phyloP scores from a whole-genome alignment of 176 grass and related monocot species.

The Zoysia japonica region DNA sequence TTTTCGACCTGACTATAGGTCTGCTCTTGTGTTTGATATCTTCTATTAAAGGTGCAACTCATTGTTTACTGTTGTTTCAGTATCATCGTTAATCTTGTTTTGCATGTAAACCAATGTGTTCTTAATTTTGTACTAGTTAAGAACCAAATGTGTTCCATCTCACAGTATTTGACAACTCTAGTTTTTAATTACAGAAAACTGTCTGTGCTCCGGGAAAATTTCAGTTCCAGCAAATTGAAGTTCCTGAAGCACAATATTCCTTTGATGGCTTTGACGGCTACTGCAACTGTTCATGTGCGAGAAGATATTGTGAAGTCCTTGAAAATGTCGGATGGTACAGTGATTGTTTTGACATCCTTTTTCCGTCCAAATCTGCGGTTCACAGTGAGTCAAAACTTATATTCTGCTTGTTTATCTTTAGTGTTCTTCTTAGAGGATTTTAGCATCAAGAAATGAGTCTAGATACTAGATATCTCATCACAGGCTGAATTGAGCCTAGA shows the following conservation, averaged over 20 bases:
- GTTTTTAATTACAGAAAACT: constrained; percentile 52
- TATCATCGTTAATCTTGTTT: constrained; percentile 22
- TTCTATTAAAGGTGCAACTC: constrained; percentile 47
- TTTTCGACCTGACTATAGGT: constrained; percentile 97
- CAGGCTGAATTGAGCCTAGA: background rate
- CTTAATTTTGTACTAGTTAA: constrained; percentile 20
- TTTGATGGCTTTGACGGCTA: constrained; percentile 93
- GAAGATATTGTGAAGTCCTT: constrained; percentile 88
- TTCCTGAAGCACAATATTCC: constrained; percentile 82
- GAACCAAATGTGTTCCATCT: background rate
- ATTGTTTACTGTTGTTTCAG: constrained; percentile 22
- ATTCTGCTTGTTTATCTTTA: constrained; percentile 8
- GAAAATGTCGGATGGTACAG: constrained; percentile 65
- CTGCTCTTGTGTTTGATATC: constrained; percentile 50
- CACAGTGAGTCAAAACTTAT: constrained; percentile 51
- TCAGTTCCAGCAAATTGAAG: constrained; percentile 65
- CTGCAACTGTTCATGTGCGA: constrained; percentile 80
- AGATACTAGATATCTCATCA: background rate
- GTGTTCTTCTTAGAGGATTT: constrained; percentile 18
- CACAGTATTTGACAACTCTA: background rate
- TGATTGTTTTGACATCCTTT: constrained; percentile 76
- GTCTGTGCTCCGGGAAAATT: constrained; percentile 74
- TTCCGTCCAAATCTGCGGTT: constrained; percentile 91
- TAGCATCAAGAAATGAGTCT: background rate
- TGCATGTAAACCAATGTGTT: background rate